Percentiles rank a stretch among this genome's conserved stretches.
Evolutionary conservation across 1,284 basidiomycete species (phyloP).

Genomic region (Cystobasidium sp.): DNA sequence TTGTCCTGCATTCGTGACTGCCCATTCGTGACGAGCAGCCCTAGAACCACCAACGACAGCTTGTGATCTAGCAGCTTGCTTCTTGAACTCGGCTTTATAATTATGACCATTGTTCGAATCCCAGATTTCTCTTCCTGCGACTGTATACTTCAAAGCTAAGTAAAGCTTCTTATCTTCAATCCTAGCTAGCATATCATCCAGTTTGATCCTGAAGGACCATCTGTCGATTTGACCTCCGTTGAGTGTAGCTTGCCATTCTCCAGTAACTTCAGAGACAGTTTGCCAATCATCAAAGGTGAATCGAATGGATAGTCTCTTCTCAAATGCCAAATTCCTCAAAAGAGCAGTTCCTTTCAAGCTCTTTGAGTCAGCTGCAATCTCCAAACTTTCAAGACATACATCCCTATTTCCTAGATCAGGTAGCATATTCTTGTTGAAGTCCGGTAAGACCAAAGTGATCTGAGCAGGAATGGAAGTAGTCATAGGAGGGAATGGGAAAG

Average conservation of each 20-base stretch:
- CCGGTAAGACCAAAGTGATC: constrained; percentile 61
- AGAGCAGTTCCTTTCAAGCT: constrained; percentile 72
- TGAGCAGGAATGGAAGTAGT: constrained; percentile 46
- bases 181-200: constrained; percentile 62
- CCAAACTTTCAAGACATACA: constrained; percentile 63
- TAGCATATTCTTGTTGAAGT: constrained; percentile 58
- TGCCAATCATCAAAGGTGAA: constrained; percentile 96
- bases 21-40: constrained; percentile 57
- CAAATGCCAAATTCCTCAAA: constrained; percentile 82
- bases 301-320: constrained; percentile 84
- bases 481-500: constrained; percentile 47
- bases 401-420: constrained; percentile 59
- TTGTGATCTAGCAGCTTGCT: constrained; percentile 50
- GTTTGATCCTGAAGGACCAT: constrained; percentile 62
- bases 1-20: constrained; percentile 56
- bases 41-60: constrained; percentile 53
- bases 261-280: constrained; percentile 90
- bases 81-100: constrained; percentile 67
- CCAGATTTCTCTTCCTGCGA: constrained; percentile 76
- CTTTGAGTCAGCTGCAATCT: constrained; percentile 67
- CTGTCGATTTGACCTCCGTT: constrained; percentile 67
- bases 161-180: constrained; percentile 86
- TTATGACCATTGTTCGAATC: constrained; percentile 85
- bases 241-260: constrained; percentile 71
- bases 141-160: constrained; percentile 77